A percentile compares a stretch with the other conserved stretches of the same genome.
These are phyloP conservation scores for Auriscalpium orientale DNA, from an alignment of 768 basidiomycete species.

Conservation along the genomic window DNA sequence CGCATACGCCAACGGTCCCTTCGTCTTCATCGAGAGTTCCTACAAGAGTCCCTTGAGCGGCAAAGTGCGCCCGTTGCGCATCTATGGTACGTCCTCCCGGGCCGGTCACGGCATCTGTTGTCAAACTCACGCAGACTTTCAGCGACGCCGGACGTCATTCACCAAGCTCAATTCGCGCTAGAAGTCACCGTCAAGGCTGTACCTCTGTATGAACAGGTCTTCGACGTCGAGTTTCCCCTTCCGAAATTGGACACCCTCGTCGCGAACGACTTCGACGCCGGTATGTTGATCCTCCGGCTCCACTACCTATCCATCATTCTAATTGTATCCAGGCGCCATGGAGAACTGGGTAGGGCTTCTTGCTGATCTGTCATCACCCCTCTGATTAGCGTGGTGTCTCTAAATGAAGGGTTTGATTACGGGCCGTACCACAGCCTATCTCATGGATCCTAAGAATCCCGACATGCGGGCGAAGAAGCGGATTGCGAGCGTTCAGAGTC, in stretches of 20 bases:
- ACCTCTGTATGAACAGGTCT: constrained; percentile 85
- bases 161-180: constrained; percentile 79
- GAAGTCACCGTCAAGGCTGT: constrained; percentile 78
- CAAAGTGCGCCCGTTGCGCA: constrained; percentile 71
- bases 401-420: constrained; percentile 66
- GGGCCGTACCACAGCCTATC: constrained; percentile 73
- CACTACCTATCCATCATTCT: no score
- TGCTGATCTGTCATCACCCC: background rate
- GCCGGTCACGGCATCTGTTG: constrained; percentile 21
- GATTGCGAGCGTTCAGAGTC: constrained; percentile 72
- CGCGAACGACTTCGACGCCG: constrained; percentile 84
- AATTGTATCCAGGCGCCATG: constrained; percentile 55
- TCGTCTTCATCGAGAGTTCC: constrained; percentile 63
- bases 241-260: constrained; percentile 94
- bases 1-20: constrained; percentile 78
- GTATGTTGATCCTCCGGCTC: constrained; percentile 22
- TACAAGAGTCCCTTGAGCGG: constrained; percentile 77
- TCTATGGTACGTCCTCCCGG: constrained; percentile 51
- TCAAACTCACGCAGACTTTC: constrained; percentile 5
- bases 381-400: background rate
- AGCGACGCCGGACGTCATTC: constrained; percentile 79
- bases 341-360: constrained; percentile 65
- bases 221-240: constrained; percentile 87
- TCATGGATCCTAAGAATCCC: constrained; percentile 67
- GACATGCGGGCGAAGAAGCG: constrained; percentile 70